Evolutionary conservation across 2,329 filamentous ascomycete genomes (phyloP).

Genomic region (Nakataea oryzae): DNA sequence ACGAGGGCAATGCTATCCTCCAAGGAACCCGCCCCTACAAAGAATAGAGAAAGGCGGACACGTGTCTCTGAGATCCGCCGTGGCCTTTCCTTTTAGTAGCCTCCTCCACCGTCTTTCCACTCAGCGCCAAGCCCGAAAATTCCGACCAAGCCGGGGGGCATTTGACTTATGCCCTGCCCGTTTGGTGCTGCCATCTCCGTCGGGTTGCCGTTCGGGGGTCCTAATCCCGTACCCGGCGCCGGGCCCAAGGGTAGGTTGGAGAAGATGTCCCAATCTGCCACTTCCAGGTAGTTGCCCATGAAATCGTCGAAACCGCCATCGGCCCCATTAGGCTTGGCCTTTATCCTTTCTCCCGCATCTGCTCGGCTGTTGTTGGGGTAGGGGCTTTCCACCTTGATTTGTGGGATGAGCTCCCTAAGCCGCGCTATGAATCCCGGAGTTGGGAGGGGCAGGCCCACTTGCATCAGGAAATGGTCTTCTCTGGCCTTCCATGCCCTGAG

Average conservation of each 20-base stretch:
- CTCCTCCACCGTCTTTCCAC: not conserved
- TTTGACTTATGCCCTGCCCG: not conserved
- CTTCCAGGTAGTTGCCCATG: constrained; percentile 31
- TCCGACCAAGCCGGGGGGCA: not conserved
- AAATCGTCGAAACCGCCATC: constrained; percentile 29
- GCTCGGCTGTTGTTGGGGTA: constrained; percentile 1
- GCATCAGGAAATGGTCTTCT: constrained; percentile 27
- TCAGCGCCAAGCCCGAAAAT: not conserved
- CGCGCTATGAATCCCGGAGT: constrained; percentile 34
- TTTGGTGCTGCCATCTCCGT: not conserved
- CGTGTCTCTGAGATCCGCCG: not conserved
- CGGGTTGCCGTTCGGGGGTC: not conserved
- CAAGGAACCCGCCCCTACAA: not conserved
- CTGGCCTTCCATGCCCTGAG: constrained; percentile 43
- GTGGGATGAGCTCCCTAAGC: constrained; percentile 30
- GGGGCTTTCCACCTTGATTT: constrained; percentile 17
- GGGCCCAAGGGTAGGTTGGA: constrained; percentile 7
- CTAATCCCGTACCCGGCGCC: not conserved
- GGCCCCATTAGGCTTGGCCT: constrained; percentile 4
- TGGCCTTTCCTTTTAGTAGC: not conserved
- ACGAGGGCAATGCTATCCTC: not conserved
- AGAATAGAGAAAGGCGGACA: not conserved
- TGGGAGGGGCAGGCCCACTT: constrained; percentile 18
- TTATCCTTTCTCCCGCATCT: not conserved
- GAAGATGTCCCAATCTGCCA: constrained; percentile 37